Base-by-base conservation (phyloP, 306 rosid genomes). In the Acacia acuminata region DNA sequence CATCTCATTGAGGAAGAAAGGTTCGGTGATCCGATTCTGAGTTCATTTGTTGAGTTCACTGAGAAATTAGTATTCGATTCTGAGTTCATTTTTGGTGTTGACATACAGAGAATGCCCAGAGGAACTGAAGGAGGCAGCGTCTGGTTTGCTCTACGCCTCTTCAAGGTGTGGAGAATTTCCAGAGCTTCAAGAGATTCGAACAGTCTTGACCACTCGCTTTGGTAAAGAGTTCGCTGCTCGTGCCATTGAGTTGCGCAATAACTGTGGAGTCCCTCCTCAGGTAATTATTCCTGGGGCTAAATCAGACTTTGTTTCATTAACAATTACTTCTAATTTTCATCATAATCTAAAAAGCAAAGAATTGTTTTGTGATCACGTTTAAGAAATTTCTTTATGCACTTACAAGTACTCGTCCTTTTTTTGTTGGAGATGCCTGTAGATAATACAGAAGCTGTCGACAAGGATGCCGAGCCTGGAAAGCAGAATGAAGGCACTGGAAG, bases 121-220 rank as follows among this genome's bases (percentile, higher is more conserved):
- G 45, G 99, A 96, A 82, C 81, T 96, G 63, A 86, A 71, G 77
- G 98, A 96, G 83, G 94, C 98, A 38, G 87, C 86, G 20, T 88
- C 99, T 1, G 87, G 97, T n/a, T 68, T 93, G 83, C 73, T 96
- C 47, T 93, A 78, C 47, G 92, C 97, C 8, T 89, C 98, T 60
- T 93, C 97, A 2, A 96, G 99, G 72, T 94, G 97, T 44, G 99
- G 99, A 77, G 99, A 96, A 76, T 96, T 96, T 71, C 99, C 98
- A 0, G 99, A 96, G 90, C 95, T 93, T 77, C 92, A 83, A 61
- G 91, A 95, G 90, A 96, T 93, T 84, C 97, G 99, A 2, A 30
- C 82, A 2, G 68, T 88, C 32, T 85, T 93, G 73, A 91, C 90
- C 0, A 58, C 94, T 34, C 91, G 91, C 11, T 93, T 85, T 75